Conservation (phyloP, 73 alveolate genomes). For the Blepharisma japonicum region DNA sequence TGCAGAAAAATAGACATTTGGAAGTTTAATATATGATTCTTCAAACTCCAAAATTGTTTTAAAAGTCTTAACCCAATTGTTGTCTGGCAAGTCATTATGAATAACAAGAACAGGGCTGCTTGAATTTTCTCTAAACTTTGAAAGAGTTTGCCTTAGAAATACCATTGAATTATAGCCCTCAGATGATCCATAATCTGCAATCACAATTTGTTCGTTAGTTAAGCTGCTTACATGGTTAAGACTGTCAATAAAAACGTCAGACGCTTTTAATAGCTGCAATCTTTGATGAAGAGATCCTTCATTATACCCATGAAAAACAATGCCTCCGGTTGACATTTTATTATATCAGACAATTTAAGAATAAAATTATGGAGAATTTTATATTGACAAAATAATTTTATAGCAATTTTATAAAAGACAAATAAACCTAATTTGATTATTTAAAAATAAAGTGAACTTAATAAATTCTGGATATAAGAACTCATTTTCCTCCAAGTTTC, state of each 20-base stretch:
- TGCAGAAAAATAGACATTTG: conserved; percentile 2
- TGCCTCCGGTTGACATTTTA: conserved; percentile 37
- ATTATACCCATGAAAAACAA: conserved; percentile 50
- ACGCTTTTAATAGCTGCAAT: conserved; percentile 24
- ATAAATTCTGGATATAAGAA: too few species aligned
- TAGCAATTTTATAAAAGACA: too few species aligned
- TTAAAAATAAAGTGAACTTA: too few species aligned
- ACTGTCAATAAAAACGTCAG: background rate
- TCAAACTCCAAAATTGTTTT: background rate
- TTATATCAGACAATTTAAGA: too few species aligned
- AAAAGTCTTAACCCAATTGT: conserved; percentile 5
- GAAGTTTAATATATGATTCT: background rate
- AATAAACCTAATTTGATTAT: too few species aligned
- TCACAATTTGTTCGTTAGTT: background rate
- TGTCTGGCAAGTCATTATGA: conserved; percentile 24
- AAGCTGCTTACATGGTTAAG: background rate
- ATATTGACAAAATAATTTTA: too few species aligned
- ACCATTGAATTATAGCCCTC: conserved; percentile 24
- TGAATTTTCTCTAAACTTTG: background rate
- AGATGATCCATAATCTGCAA: conserved; percentile 18
- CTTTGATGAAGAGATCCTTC: conserved; percentile 53
- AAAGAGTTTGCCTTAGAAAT: background rate
- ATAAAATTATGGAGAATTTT: too few species aligned
- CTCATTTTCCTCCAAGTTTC: too few species aligned
- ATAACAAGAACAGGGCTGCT: background rate